Base-by-base conservation (phyloP, 192 early-diverging fungal species). In the Geranomyces variabilis region DNA sequence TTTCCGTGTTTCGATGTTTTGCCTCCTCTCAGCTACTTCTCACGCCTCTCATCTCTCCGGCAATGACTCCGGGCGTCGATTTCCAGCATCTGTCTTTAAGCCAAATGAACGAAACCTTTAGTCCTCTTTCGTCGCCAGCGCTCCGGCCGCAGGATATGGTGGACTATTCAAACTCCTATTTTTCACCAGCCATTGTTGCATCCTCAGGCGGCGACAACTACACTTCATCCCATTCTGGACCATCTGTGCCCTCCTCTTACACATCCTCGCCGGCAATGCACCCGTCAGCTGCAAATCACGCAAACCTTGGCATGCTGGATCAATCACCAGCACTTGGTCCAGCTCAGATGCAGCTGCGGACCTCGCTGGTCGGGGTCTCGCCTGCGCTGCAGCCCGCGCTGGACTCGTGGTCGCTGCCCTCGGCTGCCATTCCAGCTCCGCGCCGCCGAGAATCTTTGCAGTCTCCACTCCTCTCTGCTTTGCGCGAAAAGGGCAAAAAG, bases 21-120 rank as follows among this genome's bases (percentile, higher is more conserved):
- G 1, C 53, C 68, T 46, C 12, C 4, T 21, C 31, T 15, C 67
- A 81, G 69, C 47, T 80, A 4, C 72, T 82, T 44, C 83, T 89
- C 17, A 88, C 88, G 13, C 90, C 90, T 0, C 72, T 91, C 21
- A 86, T 91, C 12, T 91, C 90, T 8, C 90, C 90, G 7, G 88
- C 86, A 12, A 86, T 88, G 77, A 91, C 88, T 0, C 90, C 90
- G 1, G 81, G 83, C 26, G 77, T 81, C 47, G 81, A 82, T 36
- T 88, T 84, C 71, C 67, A 77, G 36, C 74, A 70, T 5, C 67
- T 80, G 48, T 57, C 45, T 58, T 66, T 74, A 12, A 55, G 70
- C 22, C 26, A 65, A 45, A 43, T 66, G 24, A 72, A 74, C 51
- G 74, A 84, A 45, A 78, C 75, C 21, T 90, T 90, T 69, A 85